Percentiles rank a stretch among this genome's conserved stretches.
phyloP scores from a whole-genome alignment of 352 stramenopile species.

The Albugo laibachii region DNA sequence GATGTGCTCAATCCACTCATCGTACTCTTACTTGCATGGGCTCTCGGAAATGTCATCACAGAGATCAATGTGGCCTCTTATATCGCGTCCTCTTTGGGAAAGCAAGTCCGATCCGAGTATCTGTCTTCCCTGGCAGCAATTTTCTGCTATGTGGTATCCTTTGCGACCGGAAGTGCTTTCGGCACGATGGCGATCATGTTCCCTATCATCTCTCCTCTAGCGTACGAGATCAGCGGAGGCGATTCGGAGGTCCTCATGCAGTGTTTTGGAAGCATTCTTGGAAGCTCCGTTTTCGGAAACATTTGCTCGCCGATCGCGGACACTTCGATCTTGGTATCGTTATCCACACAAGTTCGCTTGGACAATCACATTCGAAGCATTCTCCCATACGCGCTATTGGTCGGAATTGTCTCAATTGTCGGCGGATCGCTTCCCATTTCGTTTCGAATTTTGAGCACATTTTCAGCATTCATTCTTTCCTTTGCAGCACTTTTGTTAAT shows the following conservation, averaged over 20 bases:
- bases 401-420: conserved; percentile 41
- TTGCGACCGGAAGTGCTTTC: conserved; percentile 77
- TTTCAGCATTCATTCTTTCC: conserved; percentile 59
- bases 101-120: conserved; percentile 55
- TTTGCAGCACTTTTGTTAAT: conserved; percentile 47
- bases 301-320: conserved; percentile 85
- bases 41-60: conserved; percentile 65
- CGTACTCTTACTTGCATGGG: conserved; percentile 80
- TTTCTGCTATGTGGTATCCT: conserved; percentile 80
- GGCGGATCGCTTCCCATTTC: conserved; percentile 51
- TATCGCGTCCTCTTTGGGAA: conserved; percentile 54
- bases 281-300: conserved; percentile 75
- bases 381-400: conserved; percentile 59
- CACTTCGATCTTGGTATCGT: conserved; percentile 77
- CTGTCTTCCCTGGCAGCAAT: conserved; percentile 62
- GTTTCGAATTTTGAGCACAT: conserved; percentile 49
- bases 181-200: conserved; percentile 88
- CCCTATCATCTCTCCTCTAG: conserved; percentile 76
- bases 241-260: conserved; percentile 68
- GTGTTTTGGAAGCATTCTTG: conserved; percentile 77
- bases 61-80: conserved; percentile 72
- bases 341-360: conserved; percentile 53
- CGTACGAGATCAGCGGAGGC: conserved; percentile 55
- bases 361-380: conserved; percentile 76
- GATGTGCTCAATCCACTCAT: conserved; percentile 82